Evolutionary conservation across 257 asterid genomes (phyloP), one percentile per base, ranked within the genome.

Genomic region (Haberlea rhodopensis): DNA sequence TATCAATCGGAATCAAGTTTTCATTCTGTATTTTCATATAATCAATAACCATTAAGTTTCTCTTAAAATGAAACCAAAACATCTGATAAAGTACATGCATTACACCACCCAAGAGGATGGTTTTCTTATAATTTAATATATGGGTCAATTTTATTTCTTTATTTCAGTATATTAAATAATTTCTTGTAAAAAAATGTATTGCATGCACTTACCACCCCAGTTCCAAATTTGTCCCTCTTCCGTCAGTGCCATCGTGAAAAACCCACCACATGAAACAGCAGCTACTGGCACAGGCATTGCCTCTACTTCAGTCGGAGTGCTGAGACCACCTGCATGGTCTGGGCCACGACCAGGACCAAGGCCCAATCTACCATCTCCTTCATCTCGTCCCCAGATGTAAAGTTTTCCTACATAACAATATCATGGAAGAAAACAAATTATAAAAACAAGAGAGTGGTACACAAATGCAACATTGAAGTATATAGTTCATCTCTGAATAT

Each of bases 341-440:
- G 95, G 99, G 60, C 99, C 99, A 71, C 96, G 92, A 53, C 84
- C 78, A 49, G 99, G 96, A 8, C 99, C 97, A 72, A 94, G 96
- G 71, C 99, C 99, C 81, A 90, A 76, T 71, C 99, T 82, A 76
- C 99, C 97, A 70, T 94, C 99, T 48, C 99, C 99, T 78, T 94
- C 97, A 63, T 94, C 99, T 76, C 99, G 82, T 13, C 97, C 99
- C 99, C 99, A 94, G 52, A 81, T 81, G 79, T 85, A 89, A 26
- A 92, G 80, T 62, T 89, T 86, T 65, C 97, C 99, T 92, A 64
- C 69, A 70, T 28, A 59, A 77, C 48, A 19, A 67, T 28, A 61
- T 22, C 65, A 61, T 31, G 53, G 66, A 9, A 16, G 60, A 68
- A 49, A 32, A 57, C n/a, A 66, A 23, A 70, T 32, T 27, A 24